Evolutionary conservation across 257 asterid genomes (phyloP), one percentile per base, ranked within the genome.

Genomic region (Henckelia pumila): DNA sequence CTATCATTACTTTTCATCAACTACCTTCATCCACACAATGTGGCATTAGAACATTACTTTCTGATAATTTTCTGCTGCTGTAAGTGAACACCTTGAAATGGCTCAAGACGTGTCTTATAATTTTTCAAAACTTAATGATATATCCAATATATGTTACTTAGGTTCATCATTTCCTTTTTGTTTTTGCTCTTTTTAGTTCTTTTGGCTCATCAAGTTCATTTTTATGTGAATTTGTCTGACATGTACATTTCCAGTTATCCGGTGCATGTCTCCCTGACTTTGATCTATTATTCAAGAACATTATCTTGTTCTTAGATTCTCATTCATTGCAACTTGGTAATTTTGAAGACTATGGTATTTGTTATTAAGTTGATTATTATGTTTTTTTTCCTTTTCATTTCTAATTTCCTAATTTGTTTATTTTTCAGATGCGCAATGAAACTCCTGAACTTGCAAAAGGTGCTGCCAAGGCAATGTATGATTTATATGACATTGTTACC

Each of bases 381-480:
- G 25, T 71, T 30, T 55, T 68, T 14, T 40, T 56, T 71, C 17
- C 10, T 70, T 74, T 73, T 55, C 21, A 56, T 69, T 68, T 24
- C 58, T 77, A 67, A 66, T 68, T 63, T 59, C 47, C 59, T 47
- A 64, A 25, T 56, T 61, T 32, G 7, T 78, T 49, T 58, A n/a
- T 64, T 68, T 59, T 65, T 26, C 76, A 93, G 99, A 94, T 73
- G 64, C 90, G 92, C 50, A 84, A 84, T 68, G 80, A 80, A 66
- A 88, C 96, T 68, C 96, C 96, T 62, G 95, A 77, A 79, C 95
- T 82, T 59, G 92, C 95, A 61, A 86, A 84, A 81, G 99, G 99
- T 77, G 99, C 99, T 68, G 88, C 96, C 63, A 84, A 83, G 74
- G 99, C 97, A 65, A 70, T 91, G 70, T 87, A 69, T 82, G 99